phyloP scores from a whole-genome alignment of 257 asterid genomes.

The Solanum piurae region DNA sequence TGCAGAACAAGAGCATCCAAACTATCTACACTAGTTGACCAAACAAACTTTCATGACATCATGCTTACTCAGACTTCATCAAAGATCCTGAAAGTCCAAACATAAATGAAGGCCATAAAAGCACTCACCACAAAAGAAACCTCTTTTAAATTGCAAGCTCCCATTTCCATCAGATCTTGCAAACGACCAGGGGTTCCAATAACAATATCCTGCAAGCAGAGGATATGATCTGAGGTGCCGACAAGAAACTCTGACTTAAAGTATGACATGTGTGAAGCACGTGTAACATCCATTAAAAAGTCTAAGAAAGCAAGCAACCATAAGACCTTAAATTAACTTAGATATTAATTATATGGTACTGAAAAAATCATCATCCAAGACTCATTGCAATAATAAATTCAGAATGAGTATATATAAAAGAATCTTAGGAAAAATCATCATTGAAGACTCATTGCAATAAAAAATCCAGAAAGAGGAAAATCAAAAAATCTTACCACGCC shows the following conservation, averaged over 20 bases:
- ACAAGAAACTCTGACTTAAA: background rate
- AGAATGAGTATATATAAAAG: background rate
- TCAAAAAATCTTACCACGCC: constrained; percentile 61
- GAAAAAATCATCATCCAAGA: background rate
- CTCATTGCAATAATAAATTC: background rate
- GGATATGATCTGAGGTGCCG: background rate
- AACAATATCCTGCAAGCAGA: constrained; percentile 63
- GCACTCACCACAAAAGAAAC: constrained; percentile 85
- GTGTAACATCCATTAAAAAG: background rate
- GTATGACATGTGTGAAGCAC: background rate
- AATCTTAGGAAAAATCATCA: constrained; percentile 13
- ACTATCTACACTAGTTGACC: background rate
- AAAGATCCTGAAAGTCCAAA: background rate
- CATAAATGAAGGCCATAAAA: background rate
- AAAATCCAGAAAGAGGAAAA: background rate
- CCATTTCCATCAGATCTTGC: constrained; percentile 89
- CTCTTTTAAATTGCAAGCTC: constrained; percentile 57
- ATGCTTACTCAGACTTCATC: background rate
- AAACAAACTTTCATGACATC: background rate
- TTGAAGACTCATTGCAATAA: background rate
- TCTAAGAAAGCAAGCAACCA: background rate
- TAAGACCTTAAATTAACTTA: background rate
- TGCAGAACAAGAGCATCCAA: background rate
- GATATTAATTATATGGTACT: background rate
- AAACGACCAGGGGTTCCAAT: constrained; percentile 98